phyloP scores from a whole-genome alignment of 495 filamentous ascomycete genomes.

The Hamigera avellanea region DNA sequence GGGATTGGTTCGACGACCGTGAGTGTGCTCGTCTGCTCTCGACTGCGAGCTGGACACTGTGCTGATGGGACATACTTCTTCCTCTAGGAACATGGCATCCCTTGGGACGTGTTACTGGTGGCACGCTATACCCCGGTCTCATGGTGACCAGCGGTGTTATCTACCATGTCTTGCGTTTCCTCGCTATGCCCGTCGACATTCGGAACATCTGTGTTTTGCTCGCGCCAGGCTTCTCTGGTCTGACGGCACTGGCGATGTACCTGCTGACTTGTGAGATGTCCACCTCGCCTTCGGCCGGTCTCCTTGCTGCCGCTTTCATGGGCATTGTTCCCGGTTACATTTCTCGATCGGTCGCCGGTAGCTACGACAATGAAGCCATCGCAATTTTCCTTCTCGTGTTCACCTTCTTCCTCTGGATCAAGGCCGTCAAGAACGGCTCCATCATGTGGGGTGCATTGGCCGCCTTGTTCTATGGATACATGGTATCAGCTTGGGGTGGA shows the following conservation, averaged over 20 bases:
- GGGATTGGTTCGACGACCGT: slow-evolving; percentile 99
- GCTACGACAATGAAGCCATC: slow-evolving; percentile 99
- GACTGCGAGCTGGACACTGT: no score
- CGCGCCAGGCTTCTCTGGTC: slow-evolving; percentile 87
- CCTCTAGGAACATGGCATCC: slow-evolving; percentile 98
- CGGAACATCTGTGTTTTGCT: slow-evolving; percentile 97
- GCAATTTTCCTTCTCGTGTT: slow-evolving; percentile 97
- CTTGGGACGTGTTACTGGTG: slow-evolving; percentile 94
- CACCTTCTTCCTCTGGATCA: slow-evolving; percentile 99
- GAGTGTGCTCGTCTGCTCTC: slow-evolving; percentile 19
- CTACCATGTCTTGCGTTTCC: slow-evolving; percentile 84
- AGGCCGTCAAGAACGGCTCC: slow-evolving; percentile 90
- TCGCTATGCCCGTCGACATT: slow-evolving; percentile 94
- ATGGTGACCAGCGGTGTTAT: slow-evolving; percentile 99
- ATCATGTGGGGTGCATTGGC: slow-evolving; percentile 92
- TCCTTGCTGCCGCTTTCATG: slow-evolving; percentile 93
- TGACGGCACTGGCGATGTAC: slow-evolving; percentile 90
- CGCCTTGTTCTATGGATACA: slow-evolving; percentile 98
- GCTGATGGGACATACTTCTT: no score
- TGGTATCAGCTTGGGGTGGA: slow-evolving; percentile 99
- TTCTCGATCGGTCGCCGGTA: slow-evolving; percentile 91
- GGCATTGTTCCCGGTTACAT: slow-evolving; percentile 97
- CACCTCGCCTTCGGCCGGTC: slow-evolving; percentile 79
- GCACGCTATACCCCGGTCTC: slow-evolving; percentile 93
- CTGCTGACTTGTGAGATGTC: slow-evolving; percentile 96